These are phyloP conservation scores for Primulina eburnea DNA, from an alignment of 257 asterid genomes.

Conservation along the genomic window DNA sequence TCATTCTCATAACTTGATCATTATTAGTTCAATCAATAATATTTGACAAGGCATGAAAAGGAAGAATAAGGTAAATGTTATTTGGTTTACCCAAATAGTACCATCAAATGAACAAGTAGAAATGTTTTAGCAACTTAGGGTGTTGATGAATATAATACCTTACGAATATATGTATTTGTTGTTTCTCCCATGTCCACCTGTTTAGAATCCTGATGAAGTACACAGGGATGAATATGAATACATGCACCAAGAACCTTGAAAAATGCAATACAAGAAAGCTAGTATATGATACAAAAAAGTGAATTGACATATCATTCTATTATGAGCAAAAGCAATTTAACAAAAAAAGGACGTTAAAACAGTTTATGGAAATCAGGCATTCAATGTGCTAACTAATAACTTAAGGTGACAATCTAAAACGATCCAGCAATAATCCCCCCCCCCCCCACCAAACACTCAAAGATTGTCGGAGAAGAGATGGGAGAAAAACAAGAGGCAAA, in stretches of 20 bases:
- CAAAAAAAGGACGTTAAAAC: not conserved
- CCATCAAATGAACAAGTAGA: not conserved
- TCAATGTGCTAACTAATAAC: not conserved
- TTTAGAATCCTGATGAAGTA: constrained; percentile 33
- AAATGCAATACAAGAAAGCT: not conserved
- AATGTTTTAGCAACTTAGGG: constrained; percentile 6
- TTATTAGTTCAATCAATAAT: no score
- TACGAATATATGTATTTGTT: constrained; percentile 51
- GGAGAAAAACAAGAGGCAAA: not conserved
- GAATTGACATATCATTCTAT: not conserved
- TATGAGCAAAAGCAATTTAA: no score
- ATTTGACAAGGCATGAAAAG: not conserved
- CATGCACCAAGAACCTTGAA: not conserved
- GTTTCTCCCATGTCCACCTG: constrained; percentile 39
- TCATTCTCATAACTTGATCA: not conserved
- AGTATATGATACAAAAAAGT: not conserved
- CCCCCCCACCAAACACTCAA: not conserved
- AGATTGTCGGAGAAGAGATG: not conserved
- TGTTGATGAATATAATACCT: constrained; percentile 44
- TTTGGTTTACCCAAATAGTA: not conserved
- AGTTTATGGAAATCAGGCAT: not conserved
- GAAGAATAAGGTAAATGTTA: not conserved
- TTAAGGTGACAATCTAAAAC: not conserved
- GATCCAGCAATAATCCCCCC: not conserved
- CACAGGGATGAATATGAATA: not conserved